A percentile compares a stretch with the other conserved stretches of the same genome.
Evolutionary conservation across 257 asterid genomes (phyloP).

Genomic region (Echites panduratus): DNA sequence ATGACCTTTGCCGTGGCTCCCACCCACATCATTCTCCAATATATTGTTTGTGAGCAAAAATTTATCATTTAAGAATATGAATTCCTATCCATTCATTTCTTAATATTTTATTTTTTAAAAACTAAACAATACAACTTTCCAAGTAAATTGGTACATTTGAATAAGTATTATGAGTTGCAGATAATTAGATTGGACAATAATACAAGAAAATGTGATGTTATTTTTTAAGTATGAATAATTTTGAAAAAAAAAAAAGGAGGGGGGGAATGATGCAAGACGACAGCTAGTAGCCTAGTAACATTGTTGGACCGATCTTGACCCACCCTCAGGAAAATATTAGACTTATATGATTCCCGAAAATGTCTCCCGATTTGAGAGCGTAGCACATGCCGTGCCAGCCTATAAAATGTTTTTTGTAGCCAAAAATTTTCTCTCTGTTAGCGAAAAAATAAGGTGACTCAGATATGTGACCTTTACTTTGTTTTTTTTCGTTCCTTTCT

Average conservation of each 20-base stretch:
- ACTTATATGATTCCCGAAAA: neutral
- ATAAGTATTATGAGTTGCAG: too few relatives aligned
- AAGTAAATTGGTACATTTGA: too few relatives aligned
- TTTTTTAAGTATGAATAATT: too few relatives aligned
- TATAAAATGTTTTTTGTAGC: neutral
- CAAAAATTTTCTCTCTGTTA: neutral
- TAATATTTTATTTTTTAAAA: too few relatives aligned
- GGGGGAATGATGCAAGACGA: neutral
- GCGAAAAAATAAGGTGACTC: neutral
- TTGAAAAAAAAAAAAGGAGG: too few relatives aligned
- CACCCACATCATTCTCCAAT: neutral
- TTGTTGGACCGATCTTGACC: slow-evolving; percentile 4
- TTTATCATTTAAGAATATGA: too few relatives aligned
- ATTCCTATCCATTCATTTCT: too few relatives aligned
- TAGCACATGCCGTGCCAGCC: slow-evolving; percentile 10
- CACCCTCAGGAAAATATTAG: neutral
- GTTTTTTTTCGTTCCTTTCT: too few relatives aligned
- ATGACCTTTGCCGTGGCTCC: neutral
- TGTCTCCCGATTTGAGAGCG: neutral
- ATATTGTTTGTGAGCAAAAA: too few relatives aligned
- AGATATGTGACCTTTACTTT: neutral
- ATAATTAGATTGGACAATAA: too few relatives aligned
- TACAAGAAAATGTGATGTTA: too few relatives aligned
- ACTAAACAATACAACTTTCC: too few relatives aligned
- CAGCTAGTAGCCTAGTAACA: slow-evolving; percentile 1